Evolutionary conservation across 768 basidiomycete genomes (phyloP), one percentile per base, ranked within the genome.

Genomic region (Pholiota conissans): DNA sequence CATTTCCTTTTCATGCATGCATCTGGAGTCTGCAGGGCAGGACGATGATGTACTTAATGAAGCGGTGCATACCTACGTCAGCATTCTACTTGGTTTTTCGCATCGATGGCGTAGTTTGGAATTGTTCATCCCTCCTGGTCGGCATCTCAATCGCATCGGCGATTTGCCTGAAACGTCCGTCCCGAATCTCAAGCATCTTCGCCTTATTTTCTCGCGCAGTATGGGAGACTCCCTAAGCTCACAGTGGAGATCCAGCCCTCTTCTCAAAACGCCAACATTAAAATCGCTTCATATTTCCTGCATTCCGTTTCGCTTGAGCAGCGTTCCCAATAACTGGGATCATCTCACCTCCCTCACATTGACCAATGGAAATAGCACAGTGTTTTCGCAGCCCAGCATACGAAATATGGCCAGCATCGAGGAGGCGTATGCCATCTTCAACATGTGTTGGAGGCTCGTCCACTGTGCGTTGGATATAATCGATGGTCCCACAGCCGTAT

Each of bases 121-220:
- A 40, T 42, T 63, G 7, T 48, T 59, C 13, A 50, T 63, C 8
- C 59, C 9, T 11, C 34, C 59, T 6, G 32, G 39, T 0, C 54
- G 56, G 3, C 42, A 35, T 16, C 61, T 57, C 18, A 26, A 14
- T 16, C 14, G 50, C 14, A 28, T 60, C 3, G 42, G 53, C 5
- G 13, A 32, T 18, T 47, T 63, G 8, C 35, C 45, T 1, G 28
- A 56, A 1, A 30, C 29, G 1, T 16, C 42, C 9, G 45, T 63
- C 20, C 62, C 62, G 1, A 30, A 34, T 9, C 55, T 63, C 3
- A 40, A 56, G 28, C 37, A 52, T 34, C 52, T 60, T 28, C 50
- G 52, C 26, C 47, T 63, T 9, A 61, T 61, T 26, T 63, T 63
- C 57, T n/a, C n/a, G n/a, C n/a, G n/a, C n/a, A n/a, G n/a, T n/a